These are phyloP conservation scores for Pseudofabraea citricarpa DNA, from an alignment of 2,329 filamentous ascomycete species.

Conservation along the genomic window DNA sequence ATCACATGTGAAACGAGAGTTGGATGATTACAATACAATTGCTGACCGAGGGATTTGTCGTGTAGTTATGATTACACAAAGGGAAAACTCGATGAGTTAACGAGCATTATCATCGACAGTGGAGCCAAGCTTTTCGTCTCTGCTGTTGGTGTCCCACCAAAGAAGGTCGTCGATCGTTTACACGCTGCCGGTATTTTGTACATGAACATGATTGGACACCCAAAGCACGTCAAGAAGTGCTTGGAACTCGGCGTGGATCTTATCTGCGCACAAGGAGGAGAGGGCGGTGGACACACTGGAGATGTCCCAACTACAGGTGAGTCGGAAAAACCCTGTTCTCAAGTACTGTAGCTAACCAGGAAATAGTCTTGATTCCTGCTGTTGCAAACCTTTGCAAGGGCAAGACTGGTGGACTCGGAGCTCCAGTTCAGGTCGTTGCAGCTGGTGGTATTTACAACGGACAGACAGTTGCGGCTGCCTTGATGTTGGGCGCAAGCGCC, in stretches of 20 bases:
- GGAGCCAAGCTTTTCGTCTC: constrained; percentile 93
- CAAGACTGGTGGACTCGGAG: constrained; percentile 78
- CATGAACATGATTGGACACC: constrained; percentile 99
- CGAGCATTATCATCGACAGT: constrained; percentile 89
- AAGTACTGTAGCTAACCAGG: neutral
- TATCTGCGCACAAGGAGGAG: constrained; percentile 97
- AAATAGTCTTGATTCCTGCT: constrained; percentile 80
- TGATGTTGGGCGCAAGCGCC: constrained; percentile 87
- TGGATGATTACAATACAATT: constrained; percentile 13
- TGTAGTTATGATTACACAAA: constrained; percentile 98
- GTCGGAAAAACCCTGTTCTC: too few relatives aligned
- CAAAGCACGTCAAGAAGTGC: constrained; percentile 97
- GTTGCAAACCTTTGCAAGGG: constrained; percentile 78
- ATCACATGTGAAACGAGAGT: constrained; percentile 4
- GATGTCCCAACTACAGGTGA: constrained; percentile 70
- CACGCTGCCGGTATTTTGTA: constrained; percentile 85
- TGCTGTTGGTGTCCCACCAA: constrained; percentile 89
- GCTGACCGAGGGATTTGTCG: constrained; percentile 15
- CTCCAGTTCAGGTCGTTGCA: constrained; percentile 85
- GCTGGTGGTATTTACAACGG: constrained; percentile 94
- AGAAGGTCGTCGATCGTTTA: constrained; percentile 81
- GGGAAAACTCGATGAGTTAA: constrained; percentile 87
- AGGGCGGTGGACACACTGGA: constrained; percentile 94
- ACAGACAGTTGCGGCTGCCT: constrained; percentile 78
- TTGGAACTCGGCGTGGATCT: constrained; percentile 88